Conservation (phyloP, 768 basidiomycete species). For the Butyriboletus loyo region DNA sequence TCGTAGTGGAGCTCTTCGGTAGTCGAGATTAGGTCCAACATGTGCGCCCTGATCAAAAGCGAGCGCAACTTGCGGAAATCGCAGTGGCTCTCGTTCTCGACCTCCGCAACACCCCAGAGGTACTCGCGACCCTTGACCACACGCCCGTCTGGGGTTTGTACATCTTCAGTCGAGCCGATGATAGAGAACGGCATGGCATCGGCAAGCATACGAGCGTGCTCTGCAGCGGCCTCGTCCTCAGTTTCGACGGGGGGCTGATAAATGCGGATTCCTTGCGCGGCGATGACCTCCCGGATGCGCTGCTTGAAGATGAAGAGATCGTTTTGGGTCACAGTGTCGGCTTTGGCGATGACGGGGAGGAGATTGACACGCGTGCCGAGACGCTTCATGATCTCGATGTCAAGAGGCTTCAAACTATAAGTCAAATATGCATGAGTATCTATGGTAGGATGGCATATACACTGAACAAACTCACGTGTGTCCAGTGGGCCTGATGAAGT, state of each 20-base stretch:
- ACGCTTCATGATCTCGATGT: conserved; percentile 99
- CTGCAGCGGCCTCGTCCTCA: conserved; percentile 82
- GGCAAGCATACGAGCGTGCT: conserved; percentile 83
- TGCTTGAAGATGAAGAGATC: conserved; percentile 92
- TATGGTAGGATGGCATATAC: background rate
- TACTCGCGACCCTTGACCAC: conserved; percentile 97
- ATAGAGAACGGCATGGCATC: conserved; percentile 98
- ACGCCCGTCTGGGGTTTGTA: conserved; percentile 86
- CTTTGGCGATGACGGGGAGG: conserved; percentile 96
- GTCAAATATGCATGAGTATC: conserved; percentile 3
- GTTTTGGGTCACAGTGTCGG: conserved; percentile 93
- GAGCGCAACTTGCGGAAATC: conserved; percentile 98
- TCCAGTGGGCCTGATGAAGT: conserved; percentile 94
- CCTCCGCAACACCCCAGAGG: conserved; percentile 99
- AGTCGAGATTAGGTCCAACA: conserved; percentile 95
- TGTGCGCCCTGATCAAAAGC: conserved; percentile 93
- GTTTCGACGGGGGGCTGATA: conserved; percentile 91
- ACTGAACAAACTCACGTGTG: conserved; percentile 69
- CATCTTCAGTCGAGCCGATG: conserved; percentile 95
- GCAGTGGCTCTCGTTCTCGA: conserved; percentile 99
- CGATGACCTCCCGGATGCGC: conserved; percentile 87
- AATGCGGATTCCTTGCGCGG: conserved; percentile 90
- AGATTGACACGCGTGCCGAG: conserved; percentile 97
- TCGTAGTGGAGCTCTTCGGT: conserved; percentile 97
- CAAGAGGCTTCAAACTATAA: conserved; percentile 81